Conservation (phyloP, 495 filamentous ascomycete species). For the Cercophora newfieldiana region DNA sequence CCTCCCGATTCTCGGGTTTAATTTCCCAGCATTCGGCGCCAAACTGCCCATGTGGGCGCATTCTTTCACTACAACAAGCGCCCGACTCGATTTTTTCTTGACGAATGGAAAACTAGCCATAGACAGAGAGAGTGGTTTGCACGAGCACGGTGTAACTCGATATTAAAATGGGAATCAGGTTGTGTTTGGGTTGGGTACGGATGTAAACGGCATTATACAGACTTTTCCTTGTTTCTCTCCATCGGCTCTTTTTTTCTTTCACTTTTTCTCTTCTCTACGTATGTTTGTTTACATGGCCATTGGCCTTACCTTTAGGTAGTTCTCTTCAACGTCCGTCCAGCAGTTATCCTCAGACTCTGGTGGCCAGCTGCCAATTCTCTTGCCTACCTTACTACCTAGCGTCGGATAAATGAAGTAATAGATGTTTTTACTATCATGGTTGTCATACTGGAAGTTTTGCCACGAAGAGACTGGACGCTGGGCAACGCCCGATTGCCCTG, state of each 20-base stretch:
- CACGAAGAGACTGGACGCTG: too few relatives aligned
- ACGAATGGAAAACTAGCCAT: constrained; percentile 43
- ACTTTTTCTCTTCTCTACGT: neutral
- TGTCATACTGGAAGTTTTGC: too few relatives aligned
- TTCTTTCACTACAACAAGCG: constrained; percentile 5
- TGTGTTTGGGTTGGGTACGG: constrained; percentile 27
- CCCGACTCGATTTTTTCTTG: constrained; percentile 27
- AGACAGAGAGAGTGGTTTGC: constrained; percentile 40
- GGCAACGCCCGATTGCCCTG: too few relatives aligned
- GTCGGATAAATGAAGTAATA: constrained; percentile 13
- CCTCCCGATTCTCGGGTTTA: constrained; percentile 11
- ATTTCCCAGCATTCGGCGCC: constrained; percentile 10
- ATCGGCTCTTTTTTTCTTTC: neutral
- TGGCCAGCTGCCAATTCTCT: neutral
- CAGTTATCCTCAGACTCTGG: neutral
- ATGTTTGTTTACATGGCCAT: constrained; percentile 1
- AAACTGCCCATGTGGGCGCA: neutral
- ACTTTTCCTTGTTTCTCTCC: constrained; percentile 26
- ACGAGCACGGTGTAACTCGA: constrained; percentile 46
- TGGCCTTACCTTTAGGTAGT: constrained; percentile 6
- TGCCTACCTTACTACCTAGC: neutral
- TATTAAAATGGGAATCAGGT: constrained; percentile 32
- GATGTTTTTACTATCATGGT: neutral
- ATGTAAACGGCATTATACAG: constrained; percentile 29
- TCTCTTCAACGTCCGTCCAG: constrained; percentile 12